Conservation (phyloP, 1,139 yeast genomes). For the Saccharomyces uvarum region DNA sequence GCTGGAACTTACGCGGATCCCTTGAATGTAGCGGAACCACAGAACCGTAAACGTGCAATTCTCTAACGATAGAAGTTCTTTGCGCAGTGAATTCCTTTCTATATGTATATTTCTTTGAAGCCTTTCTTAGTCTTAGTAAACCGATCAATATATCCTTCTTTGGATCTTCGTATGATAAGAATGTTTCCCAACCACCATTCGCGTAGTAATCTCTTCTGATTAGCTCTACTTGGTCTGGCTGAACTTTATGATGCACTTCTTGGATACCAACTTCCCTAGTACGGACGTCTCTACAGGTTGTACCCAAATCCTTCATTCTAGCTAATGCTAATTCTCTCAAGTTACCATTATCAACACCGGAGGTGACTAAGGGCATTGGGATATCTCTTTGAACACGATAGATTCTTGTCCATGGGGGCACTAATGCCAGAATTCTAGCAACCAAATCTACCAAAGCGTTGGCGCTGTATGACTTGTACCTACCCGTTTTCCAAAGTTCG, state of each 20-base stretch:
- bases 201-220: constrained; percentile 95
- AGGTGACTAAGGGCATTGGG: constrained; percentile 97
- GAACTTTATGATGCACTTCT: constrained; percentile 94
- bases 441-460: constrained; percentile 89
- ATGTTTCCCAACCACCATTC: constrained; percentile 99
- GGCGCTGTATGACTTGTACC: constrained; percentile 90
- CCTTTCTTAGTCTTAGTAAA: constrained; percentile 75
- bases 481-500: constrained; percentile 94
- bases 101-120: constrained; percentile 82
- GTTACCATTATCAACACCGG: constrained; percentile 98
- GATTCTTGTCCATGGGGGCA: constrained; percentile 99
- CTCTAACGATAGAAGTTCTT: constrained; percentile 89
- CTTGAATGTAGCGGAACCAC: constrained; percentile 96
- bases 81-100: constrained; percentile 80
- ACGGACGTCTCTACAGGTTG: constrained; percentile 93
- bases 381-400: constrained; percentile 97
- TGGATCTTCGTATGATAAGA: constrained; percentile 92
- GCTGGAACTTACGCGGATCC: constrained; percentile 96
- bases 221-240: constrained; percentile 94
- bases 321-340: constrained; percentile 91
- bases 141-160: constrained; percentile 94
- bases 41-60: constrained; percentile 92
- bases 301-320: constrained; percentile 96
- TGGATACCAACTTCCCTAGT: constrained; percentile 98
- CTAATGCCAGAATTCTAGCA: constrained; percentile 89